Evolutionary conservation across 805 yeast species (phyloP).

Genomic region (Kodamaea kakaduensis): DNA sequence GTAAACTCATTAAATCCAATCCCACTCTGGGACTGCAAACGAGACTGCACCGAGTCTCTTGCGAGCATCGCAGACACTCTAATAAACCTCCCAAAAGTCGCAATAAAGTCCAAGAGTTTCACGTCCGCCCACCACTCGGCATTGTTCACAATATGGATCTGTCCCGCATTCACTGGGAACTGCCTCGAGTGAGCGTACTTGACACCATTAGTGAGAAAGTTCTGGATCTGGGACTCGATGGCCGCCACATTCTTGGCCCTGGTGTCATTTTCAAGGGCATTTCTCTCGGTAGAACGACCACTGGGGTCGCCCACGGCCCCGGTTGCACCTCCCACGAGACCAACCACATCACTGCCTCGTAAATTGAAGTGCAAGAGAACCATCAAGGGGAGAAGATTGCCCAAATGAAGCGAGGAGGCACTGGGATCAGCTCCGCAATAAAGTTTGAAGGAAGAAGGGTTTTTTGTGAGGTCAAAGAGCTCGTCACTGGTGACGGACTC

Average conservation of each 20-base stretch:
- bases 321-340: conserved; percentile 92
- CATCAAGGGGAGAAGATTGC: conserved; percentile 85
- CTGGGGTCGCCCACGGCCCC: conserved; percentile 97
- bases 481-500: conserved; percentile 39
- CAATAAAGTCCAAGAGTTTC: conserved; percentile 71
- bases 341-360: conserved; percentile 80
- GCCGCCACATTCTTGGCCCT: conserved; percentile 53
- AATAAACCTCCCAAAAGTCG: conserved; percentile 70
- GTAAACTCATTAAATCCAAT: conserved; percentile 92
- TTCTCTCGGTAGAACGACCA: conserved; percentile 78
- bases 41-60: conserved; percentile 77
- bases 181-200: conserved; percentile 56
- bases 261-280: conserved; percentile 47
- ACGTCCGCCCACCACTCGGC: conserved; percentile 82
- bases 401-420: conserved; percentile 83
- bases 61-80: conserved; percentile 84
- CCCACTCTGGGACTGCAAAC: conserved; percentile 68
- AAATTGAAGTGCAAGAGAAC: conserved; percentile 76
- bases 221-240: conserved; percentile 59
- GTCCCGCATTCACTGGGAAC: conserved; percentile 29
- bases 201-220: conserved; percentile 59
- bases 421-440: conserved; percentile 98
- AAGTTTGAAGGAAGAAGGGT: conserved; percentile 44
- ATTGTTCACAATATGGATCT: conserved; percentile 58
- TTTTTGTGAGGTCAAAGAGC: conserved; percentile 29